phyloP scores from a whole-genome alignment of 1,284 basidiomycete species.

The Cryptococcus wingfieldii region DNA sequence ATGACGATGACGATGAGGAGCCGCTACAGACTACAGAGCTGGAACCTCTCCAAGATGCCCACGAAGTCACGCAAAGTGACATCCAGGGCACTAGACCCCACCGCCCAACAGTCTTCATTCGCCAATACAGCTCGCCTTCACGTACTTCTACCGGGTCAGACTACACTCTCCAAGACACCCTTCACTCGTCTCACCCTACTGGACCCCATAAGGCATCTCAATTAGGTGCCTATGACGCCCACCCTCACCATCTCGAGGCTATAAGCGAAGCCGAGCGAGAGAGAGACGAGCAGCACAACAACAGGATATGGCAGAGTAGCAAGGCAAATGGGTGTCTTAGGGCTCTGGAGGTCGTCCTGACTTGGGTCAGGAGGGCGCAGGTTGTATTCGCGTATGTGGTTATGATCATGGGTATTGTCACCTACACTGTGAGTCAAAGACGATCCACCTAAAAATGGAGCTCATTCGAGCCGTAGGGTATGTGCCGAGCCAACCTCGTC shows the following conservation, averaged over 20 bases:
- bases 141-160: slow-evolving; percentile 56
- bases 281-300: not conserved
- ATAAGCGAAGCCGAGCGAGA: slow-evolving; percentile 4
- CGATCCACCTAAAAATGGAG: not conserved
- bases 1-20: slow-evolving; percentile 17
- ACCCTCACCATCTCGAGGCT: slow-evolving; percentile 8
- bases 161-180: slow-evolving; percentile 59
- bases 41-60: not conserved
- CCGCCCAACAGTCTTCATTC: slow-evolving; percentile 11
- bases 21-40: slow-evolving; percentile 8
- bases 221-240: slow-evolving; percentile 26
- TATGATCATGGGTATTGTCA: slow-evolving; percentile 31
- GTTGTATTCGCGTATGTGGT: slow-evolving; percentile 38
- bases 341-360: slow-evolving; percentile 24
- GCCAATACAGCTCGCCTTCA: slow-evolving; percentile 47
- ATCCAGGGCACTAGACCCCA: slow-evolving; percentile 7
- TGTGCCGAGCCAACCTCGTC: slow-evolving; percentile 54
- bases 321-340: slow-evolving; percentile 12
- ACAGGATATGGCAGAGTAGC: slow-evolving; percentile 4
- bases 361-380: slow-evolving; percentile 35
- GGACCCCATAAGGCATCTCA: slow-evolving; percentile 6
- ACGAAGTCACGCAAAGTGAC: slow-evolving; percentile 6
- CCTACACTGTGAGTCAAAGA: slow-evolving; percentile 29
- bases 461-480: slow-evolving; percentile 20
- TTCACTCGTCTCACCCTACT: slow-evolving; percentile 23